Conservation (phyloP, 2,329 filamentous ascomycete genomes). For the Corniculantispora saksenae region DNA sequence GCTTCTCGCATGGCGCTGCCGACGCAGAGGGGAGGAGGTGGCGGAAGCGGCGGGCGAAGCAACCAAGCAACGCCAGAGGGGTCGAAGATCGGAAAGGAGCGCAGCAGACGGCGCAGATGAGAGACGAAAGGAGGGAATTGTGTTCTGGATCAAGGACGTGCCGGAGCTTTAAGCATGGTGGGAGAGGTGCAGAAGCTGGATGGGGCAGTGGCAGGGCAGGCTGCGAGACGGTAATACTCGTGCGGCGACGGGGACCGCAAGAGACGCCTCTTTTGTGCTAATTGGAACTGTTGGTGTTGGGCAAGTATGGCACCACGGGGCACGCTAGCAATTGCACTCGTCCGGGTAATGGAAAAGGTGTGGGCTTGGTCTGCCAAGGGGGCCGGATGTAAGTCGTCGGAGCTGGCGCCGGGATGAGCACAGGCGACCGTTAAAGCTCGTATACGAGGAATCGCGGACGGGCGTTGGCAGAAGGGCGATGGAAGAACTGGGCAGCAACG, state of each 20-base stretch:
- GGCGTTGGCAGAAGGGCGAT: background rate
- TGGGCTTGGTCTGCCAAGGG: background rate
- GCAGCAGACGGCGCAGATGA: background rate
- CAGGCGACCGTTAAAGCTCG: conserved; percentile 5
- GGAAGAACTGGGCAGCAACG: background rate
- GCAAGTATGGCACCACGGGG: background rate
- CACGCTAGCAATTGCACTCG: background rate
- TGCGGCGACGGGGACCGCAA: background rate
- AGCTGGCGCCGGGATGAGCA: background rate
- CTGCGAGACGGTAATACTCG: conserved; percentile 1
- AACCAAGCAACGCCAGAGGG: background rate
- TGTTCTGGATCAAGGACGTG: conserved; percentile 15
- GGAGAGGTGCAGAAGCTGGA: conserved; percentile 14
- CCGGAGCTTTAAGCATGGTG: conserved; percentile 15
- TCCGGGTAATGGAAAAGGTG: background rate
- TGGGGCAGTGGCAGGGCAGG: conserved; percentile 11
- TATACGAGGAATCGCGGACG: conserved; percentile 3
- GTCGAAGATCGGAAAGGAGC: background rate
- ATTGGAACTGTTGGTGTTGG: background rate
- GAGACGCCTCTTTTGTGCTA: conserved; percentile 2
- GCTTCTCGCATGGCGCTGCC: conserved; percentile 10
- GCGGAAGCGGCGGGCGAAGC: background rate
- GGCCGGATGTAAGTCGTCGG: background rate
- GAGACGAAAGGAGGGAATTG: background rate
- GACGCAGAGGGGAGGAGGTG: background rate